Base-by-base conservation (phyloP, 805 yeast species). In the Sugiyamaella americana region DNA sequence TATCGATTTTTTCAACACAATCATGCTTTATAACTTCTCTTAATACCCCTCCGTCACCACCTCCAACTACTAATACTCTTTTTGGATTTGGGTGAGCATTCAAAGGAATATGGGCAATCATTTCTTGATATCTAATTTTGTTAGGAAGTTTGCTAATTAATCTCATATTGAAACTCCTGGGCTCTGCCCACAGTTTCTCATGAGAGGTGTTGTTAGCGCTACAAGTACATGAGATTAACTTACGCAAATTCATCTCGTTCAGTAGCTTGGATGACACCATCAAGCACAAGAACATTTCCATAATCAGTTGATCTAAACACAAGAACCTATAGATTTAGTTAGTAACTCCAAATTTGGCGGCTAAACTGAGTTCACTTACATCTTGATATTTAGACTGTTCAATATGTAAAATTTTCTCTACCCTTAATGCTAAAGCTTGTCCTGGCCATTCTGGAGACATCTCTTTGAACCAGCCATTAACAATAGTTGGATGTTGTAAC, bases 21-120 rank as follows among this genome's bases (percentile, higher is more conserved):
- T 77, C 80, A 69, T 91, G 96, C 71, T 91, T 91, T 62, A 88
- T 86, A 62, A 89, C 76, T 70, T 91, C 98, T 70, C 98, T 80
- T 61, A 91, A 76, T 44, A 91, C 98, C 69, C 98, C 98, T 59
- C 98, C 98, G 67, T 91, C 98, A 62, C 98, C 98, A 55, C 98
- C 98, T 50, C 98, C 98, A 62, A 91, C 85, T 53, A 91, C 98
- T 47, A 91, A 74, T 20, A 94, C 97, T 59, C 76, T 82, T 75
- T 86, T 87, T 49, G 98, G 98, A 71, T 86, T 81, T 59, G 96
- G 89, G 70, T 93, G 98, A 45, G 93, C 80, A 78, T 83, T 85
- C 68, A 93, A 62, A 4, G 95, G 96, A 61, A 93, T 75, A 69
- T 91, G 97, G 36, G 97, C 73, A 67, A 91, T 91, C 98, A 91